phyloP scores from a whole-genome alignment of 805 yeast genomes.

The Brettanomyces naardenensis region DNA sequence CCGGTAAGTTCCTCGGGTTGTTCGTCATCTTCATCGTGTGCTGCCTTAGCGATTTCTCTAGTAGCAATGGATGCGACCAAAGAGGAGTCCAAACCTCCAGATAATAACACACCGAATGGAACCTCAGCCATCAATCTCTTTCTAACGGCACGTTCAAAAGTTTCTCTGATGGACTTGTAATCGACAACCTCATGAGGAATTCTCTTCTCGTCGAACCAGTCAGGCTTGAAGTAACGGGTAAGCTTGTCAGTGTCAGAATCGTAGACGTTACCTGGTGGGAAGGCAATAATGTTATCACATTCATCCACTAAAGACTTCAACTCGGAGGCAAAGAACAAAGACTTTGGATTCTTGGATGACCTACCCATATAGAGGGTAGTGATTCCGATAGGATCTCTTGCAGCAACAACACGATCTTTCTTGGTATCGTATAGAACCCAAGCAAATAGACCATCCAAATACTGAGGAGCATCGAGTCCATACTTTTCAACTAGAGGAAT shows the following conservation, averaged over 20 bases:
- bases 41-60: slow-evolving; percentile 77
- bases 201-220: slow-evolving; percentile 84
- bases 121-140: slow-evolving; percentile 99
- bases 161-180: slow-evolving; percentile 59
- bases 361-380: slow-evolving; percentile 96
- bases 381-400: slow-evolving; percentile 97
- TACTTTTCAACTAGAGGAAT: slow-evolving; percentile 86
- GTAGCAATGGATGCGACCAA: slow-evolving; percentile 96
- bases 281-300: slow-evolving; percentile 86
- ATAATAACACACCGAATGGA: slow-evolving; percentile 93
- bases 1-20: slow-evolving; percentile 71
- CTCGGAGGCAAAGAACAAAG: slow-evolving; percentile 89
- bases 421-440: slow-evolving; percentile 82
- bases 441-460: slow-evolving; percentile 97
- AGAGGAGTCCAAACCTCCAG: slow-evolving; percentile 97
- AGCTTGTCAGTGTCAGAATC: slow-evolving; percentile 84
- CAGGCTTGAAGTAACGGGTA: slow-evolving; percentile 84
- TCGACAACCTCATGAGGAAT: slow-evolving; percentile 77
- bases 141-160: slow-evolving; percentile 91
- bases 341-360: slow-evolving; percentile 54
- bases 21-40: slow-evolving; percentile 40
- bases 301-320: slow-evolving; percentile 89
- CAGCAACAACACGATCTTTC: slow-evolving; percentile 85
- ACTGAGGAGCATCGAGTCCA: slow-evolving; percentile 83
- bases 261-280: slow-evolving; percentile 98